These are phyloP conservation scores for Apostasia ramifera DNA, from an alignment of 106 monocot genomes.

Conservation along the genomic window DNA sequence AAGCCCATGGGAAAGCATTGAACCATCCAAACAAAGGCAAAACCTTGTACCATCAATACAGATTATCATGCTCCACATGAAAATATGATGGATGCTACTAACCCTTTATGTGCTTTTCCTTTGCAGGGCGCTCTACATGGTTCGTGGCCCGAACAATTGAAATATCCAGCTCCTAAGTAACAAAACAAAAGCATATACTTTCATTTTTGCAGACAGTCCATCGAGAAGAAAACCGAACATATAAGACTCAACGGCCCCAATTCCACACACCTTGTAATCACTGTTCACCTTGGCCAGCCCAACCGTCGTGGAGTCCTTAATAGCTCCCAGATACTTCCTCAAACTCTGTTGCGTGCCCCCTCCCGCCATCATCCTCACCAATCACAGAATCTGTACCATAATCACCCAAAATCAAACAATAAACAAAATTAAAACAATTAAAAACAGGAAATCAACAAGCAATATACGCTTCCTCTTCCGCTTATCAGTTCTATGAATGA, in stretches of 20 bases:
- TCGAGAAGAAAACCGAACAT: background rate
- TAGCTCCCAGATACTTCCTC: slow-evolving; percentile 81
- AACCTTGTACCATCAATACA: too few relatives aligned
- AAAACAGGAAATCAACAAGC: too few relatives aligned
- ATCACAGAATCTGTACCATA: background rate
- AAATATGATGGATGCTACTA: background rate
- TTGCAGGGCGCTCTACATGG: slow-evolving; percentile 82
- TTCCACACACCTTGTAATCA: slow-evolving; percentile 64
- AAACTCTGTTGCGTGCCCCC: slow-evolving; percentile 52
- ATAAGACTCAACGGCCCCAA: background rate
- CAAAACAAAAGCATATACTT: background rate
- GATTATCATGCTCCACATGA: too few relatives aligned
- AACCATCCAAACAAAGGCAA: too few relatives aligned
- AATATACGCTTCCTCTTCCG: too few relatives aligned
- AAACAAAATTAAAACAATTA: too few relatives aligned
- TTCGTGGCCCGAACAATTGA: slow-evolving; percentile 87
- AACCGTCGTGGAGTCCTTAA: slow-evolving; percentile 88
- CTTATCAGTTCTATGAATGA: too few relatives aligned
- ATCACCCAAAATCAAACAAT: background rate
- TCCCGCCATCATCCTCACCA: slow-evolving; percentile 36
- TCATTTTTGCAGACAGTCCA: background rate
- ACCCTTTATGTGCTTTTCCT: slow-evolving; percentile 90
- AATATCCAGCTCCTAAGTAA: slow-evolving; percentile 76
- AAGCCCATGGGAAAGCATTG: too few relatives aligned
- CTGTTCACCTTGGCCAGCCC: slow-evolving; percentile 94